Evolutionary conservation across 2,329 filamentous ascomycete genomes (phyloP).

Genomic region (Neonectria neomacrospora): DNA sequence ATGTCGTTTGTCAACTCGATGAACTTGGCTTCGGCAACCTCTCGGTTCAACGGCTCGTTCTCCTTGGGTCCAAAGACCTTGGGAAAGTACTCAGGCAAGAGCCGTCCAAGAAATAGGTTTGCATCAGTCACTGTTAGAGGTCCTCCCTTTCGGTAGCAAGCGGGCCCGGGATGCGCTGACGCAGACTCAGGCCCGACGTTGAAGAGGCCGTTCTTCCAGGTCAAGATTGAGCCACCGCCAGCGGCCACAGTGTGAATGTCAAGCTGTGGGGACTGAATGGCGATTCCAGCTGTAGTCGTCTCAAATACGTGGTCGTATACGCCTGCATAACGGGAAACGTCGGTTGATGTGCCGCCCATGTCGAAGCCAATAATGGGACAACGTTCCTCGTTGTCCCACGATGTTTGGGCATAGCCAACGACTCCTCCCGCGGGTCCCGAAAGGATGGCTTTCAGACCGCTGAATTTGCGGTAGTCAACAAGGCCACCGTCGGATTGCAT

Average conservation of each 20-base stretch:
- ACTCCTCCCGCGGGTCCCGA: constrained; percentile 2
- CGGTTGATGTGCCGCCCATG: constrained; percentile 72
- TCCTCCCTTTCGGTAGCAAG: constrained; percentile 76
- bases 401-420: background rate
- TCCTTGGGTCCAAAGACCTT: constrained; percentile 27
- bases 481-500: constrained; percentile 65
- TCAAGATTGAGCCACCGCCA: constrained; percentile 64
- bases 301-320: constrained; percentile 79
- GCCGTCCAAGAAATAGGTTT: constrained; percentile 73
- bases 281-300: constrained; percentile 75
- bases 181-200: constrained; percentile 79
- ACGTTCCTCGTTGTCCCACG: background rate
- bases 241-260: constrained; percentile 78
- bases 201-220: constrained; percentile 77
- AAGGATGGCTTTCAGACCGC: background rate
- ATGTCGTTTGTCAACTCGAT: constrained; percentile 49
- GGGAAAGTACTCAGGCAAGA: constrained; percentile 72
- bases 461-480: constrained; percentile 61
- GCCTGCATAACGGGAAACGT: constrained; percentile 76
- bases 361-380: constrained; percentile 5
- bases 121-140: constrained; percentile 79
- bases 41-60: constrained; percentile 51
- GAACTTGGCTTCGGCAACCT: constrained; percentile 54
- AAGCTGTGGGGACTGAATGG: constrained; percentile 76
- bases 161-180: constrained; percentile 76